phyloP scores from a whole-genome alignment of 768 basidiomycete species.

The Russula vinacea region DNA sequence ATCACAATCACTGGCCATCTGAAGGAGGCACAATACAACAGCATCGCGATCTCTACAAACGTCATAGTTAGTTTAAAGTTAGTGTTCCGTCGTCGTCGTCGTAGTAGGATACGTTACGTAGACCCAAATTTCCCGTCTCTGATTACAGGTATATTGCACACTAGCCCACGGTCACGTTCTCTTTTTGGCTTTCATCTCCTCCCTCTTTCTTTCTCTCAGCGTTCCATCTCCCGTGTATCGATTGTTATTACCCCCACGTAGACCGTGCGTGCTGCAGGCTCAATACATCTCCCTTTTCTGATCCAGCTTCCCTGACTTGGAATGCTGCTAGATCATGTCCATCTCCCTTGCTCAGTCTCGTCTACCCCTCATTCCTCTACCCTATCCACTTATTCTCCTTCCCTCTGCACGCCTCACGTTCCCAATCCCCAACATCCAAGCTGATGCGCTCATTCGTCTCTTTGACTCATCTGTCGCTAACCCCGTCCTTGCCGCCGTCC shows the following conservation, averaged over 20 bases:
- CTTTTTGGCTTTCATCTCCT: conserved; percentile 9
- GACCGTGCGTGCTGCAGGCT: conserved; percentile 21
- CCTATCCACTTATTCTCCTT: conserved; percentile 69
- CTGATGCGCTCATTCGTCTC: conserved; percentile 62
- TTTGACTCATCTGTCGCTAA: conserved; percentile 68
- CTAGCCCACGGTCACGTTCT: conserved; percentile 26
- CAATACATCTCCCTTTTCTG: conserved; percentile 18
- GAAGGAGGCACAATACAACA: conserved; percentile 60
- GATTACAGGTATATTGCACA: conserved; percentile 24
- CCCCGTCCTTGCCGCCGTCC: conserved; percentile 67
- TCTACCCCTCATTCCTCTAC: conserved; percentile 65
- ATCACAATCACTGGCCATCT: conserved; percentile 49
- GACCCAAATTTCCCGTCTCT: conserved; percentile 13
- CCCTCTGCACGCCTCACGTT: conserved; percentile 69
- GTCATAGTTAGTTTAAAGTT: conserved; percentile 28
- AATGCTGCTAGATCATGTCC: background rate
- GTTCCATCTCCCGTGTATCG: conserved; percentile 19
- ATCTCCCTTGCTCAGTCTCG: background rate
- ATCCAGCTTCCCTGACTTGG: background rate
- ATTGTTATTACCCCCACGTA: conserved; percentile 21
- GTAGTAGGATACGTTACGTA: conserved; percentile 28
- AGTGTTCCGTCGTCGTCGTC: conserved; percentile 12
- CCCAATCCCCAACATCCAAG: conserved; percentile 58
- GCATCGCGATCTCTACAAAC: conserved; percentile 30
- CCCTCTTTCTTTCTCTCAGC: background rate